A percentile compares a stretch with the other conserved stretches of the same genome.
phyloP scores from a whole-genome alignment of 768 basidiomycete genomes.

The Aureoboletus auriporus region DNA sequence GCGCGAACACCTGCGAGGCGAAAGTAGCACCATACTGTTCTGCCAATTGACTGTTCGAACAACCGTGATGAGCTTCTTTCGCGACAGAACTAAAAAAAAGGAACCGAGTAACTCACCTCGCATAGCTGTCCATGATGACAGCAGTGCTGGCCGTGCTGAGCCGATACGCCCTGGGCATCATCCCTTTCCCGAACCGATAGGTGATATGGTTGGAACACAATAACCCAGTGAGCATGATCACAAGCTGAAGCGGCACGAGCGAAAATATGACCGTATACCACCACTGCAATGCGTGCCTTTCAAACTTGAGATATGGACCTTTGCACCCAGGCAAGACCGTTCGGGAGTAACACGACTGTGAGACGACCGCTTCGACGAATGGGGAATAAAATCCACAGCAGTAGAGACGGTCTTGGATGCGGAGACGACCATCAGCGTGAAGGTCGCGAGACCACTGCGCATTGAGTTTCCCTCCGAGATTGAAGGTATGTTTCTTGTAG shows the following conservation, averaged over 20 bases:
- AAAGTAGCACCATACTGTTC: no score
- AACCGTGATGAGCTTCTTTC: no score
- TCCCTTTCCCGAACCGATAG: no score
- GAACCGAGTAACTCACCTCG: no score
- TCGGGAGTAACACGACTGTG: constrained; percentile 70
- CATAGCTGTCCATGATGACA: no score
- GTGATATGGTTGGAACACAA: no score
- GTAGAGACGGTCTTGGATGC: constrained; percentile 68
- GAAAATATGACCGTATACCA: constrained; percentile 69
- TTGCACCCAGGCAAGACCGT: constrained; percentile 75
- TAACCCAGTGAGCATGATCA: no score
- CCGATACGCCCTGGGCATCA: no score
- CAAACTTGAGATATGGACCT: constrained; percentile 52
- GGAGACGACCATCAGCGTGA: constrained; percentile 54
- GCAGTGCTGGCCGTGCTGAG: no score
- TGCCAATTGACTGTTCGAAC: no score
- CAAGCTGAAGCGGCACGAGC: constrained; percentile 58
- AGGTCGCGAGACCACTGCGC: constrained; percentile 68
- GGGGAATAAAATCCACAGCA: constrained; percentile 83
- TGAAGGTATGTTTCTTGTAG: constrained; percentile 71
- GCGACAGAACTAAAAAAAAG: no score
- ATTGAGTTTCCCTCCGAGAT: constrained; percentile 80
- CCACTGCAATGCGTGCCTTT: constrained; percentile 47
- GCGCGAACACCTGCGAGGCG: no score
- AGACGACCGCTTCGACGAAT: constrained; percentile 74